phyloP scores from a whole-genome alignment of 768 basidiomycete species.

The Pleurotus giganteus region DNA sequence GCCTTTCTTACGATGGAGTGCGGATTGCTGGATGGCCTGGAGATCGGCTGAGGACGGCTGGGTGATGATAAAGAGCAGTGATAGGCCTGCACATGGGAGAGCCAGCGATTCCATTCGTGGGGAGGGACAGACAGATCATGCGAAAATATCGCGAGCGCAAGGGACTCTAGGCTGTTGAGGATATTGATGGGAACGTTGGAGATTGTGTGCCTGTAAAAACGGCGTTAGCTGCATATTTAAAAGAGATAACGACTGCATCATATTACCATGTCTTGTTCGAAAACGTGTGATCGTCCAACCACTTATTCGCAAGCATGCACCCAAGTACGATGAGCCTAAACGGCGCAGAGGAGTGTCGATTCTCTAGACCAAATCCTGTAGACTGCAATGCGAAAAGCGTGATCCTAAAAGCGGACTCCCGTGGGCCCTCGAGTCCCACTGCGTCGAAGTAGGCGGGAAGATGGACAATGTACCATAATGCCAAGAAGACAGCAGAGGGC shows the following conservation, averaged over 20 bases:
- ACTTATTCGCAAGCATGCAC: constrained; percentile 86
- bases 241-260: neutral
- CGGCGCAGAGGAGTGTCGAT: constrained; percentile 56
- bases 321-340: constrained; percentile 78
- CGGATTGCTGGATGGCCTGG: constrained; percentile 72
- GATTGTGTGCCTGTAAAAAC: constrained; percentile 65
- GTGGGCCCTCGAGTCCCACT: constrained; percentile 49
- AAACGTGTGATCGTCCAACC: constrained; percentile 87
- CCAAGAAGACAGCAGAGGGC: constrained; percentile 76
- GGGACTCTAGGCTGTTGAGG: constrained; percentile 69
- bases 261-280: constrained; percentile 86
- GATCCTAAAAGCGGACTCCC: constrained; percentile 62
- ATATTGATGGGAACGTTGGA: constrained; percentile 70
- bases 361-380: constrained; percentile 42
- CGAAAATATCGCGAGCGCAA: constrained; percentile 66
- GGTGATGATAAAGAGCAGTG: constrained; percentile 63
- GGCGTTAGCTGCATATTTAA: constrained; percentile 9
- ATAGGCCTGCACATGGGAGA: constrained; percentile 60
- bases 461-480: constrained; percentile 80
- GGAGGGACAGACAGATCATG: constrained; percentile 70
- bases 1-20: constrained; percentile 65
- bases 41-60: constrained; percentile 69
- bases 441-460: constrained; percentile 69
- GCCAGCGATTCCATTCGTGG: constrained; percentile 69
- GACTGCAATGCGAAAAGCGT: constrained; percentile 56